Evolutionary conservation across 805 yeast genomes (phyloP), one percentile per base, ranked within the genome.

Genomic region (Candida parachauliodes): DNA sequence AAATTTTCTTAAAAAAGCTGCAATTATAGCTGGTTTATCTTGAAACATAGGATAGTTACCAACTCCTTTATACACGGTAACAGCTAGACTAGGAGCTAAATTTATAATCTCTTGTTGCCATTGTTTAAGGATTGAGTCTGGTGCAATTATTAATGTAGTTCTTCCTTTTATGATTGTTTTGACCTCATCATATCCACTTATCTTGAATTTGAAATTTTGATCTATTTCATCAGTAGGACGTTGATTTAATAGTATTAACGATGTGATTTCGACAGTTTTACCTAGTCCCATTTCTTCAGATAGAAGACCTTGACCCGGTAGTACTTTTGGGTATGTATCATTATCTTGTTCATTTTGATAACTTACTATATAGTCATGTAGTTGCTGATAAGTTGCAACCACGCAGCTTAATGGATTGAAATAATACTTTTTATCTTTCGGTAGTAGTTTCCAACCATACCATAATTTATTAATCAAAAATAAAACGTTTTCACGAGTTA

Each of bases 221-320:
- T 62, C 64, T 19, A 63, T 53, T 22, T 68, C 64, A 10, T 15
- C 40, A 3, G 40, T 15, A 0, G 72, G 68, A 11, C 96, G 60
- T 22, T 66, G 79, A 54, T 93, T 83, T 34, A 80, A 51, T 2
- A 79, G 52, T 0, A 83, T 60, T 27, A 91, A 61, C 0, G 95
- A 68, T 2, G 86, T 67, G 10, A 88, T 68, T 55, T 93, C 98
- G 3, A 93, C 79, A 0, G 98, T 91, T 53, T 93, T 93, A 0
- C 98, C 98, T 6, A 93, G 70, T 0, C 98, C 98, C 98, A 93
- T 93, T 58, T 93, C 98, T 51, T 91, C 98, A 1, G 93, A 83
- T 23, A 93, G 57, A 6, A 93, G 62, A 0, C 94, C 96, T 35
- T 72, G 68, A 0, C 75, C 80, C 2, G 77, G 64, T 46, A 73